A percentile compares a stretch with the other conserved stretches of the same genome.
Evolutionary conservation across 2,329 filamentous ascomycete species (phyloP).

Genomic region (Teratosphaeria pseudoeucalypti): DNA sequence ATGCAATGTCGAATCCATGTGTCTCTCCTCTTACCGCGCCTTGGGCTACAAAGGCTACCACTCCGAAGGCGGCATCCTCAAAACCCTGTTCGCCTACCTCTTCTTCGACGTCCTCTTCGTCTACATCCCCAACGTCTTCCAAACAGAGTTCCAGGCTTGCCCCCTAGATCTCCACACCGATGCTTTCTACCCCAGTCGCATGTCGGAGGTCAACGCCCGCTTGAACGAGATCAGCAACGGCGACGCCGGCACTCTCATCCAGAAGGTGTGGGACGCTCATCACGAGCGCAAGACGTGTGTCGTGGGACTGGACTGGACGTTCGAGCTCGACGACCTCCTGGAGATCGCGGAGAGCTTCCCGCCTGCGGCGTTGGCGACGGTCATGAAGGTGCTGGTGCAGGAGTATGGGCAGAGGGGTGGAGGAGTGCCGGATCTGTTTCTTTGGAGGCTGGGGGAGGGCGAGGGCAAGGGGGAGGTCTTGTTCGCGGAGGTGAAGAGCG

Average conservation of each 20-base stretch:
- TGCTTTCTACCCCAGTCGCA: constrained; percentile 76
- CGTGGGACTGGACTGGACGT: constrained; percentile 88
- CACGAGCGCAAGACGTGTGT: constrained; percentile 66
- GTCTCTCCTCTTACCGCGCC: constrained; percentile 70
- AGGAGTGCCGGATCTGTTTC: constrained; percentile 82
- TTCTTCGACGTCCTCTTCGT: constrained; percentile 90
- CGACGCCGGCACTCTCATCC: constrained; percentile 55
- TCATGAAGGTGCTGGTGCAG: constrained; percentile 92
- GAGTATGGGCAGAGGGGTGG: constrained; percentile 81
- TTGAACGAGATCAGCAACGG: constrained; percentile 84
- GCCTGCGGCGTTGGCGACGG: constrained; percentile 65
- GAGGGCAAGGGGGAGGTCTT: constrained; percentile 23
- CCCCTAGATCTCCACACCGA: constrained; percentile 89
- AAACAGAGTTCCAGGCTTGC: constrained; percentile 88
- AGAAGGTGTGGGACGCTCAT: constrained; percentile 57
- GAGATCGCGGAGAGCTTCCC: constrained; percentile 72
- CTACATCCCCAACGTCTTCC: constrained; percentile 93
- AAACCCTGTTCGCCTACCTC: constrained; percentile 73
- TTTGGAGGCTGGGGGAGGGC: constrained; percentile 53
- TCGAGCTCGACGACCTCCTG: constrained; percentile 63
- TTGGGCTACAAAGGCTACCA: constrained; percentile 93
- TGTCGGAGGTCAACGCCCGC: constrained; percentile 78
- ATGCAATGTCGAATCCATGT: constrained; percentile 90
- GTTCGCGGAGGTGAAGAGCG: constrained; percentile 41
- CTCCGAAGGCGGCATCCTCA: constrained; percentile 78